Evolutionary conservation across 202 grass and related monocot species (phyloP).

Genomic region (Digitaria exilis): DNA sequence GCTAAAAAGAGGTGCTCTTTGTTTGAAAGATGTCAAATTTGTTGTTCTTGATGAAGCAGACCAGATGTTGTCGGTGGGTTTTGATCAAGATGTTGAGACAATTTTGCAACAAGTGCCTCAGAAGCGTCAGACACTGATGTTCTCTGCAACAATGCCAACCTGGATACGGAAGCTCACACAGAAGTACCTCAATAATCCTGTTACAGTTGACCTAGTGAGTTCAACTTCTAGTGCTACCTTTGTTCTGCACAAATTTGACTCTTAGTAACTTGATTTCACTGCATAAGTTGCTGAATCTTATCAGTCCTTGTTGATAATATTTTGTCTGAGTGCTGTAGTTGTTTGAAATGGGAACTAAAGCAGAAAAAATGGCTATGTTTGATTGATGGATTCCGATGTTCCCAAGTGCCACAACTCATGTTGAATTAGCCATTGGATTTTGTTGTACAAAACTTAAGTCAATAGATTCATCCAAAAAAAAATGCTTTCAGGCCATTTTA

Average conservation of each 20-base stretch:
- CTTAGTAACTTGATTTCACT: not conserved
- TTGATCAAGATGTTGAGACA: conserved; percentile 67
- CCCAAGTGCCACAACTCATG: not conserved
- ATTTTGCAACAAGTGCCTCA: conserved; percentile 63
- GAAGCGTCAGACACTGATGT: conserved; percentile 72
- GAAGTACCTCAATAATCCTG: conserved; percentile 63
- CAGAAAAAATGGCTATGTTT: not conserved
- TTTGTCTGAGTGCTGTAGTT: not conserved
- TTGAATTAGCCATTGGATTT: not conserved
- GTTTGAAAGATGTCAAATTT: conserved; percentile 54
- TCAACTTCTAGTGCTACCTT: not conserved
- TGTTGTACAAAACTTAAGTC: not conserved
- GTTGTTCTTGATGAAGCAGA: conserved; percentile 87
- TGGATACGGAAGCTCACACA: conserved; percentile 73
- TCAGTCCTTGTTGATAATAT: not conserved
- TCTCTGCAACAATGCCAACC: conserved; percentile 77
- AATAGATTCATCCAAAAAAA: not conserved
- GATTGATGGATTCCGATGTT: not conserved
- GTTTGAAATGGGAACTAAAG: not conserved
- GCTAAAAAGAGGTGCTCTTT: conserved; percentile 55
- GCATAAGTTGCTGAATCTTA: not conserved
- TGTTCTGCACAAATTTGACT: not conserved
- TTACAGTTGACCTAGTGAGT: conserved; percentile 73
- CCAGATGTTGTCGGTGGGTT: conserved; percentile 77
- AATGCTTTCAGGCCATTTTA: not conserved